These are phyloP conservation scores for Rhytidhysteron rufulum DNA, from an alignment of 2,329 filamentous ascomycete genomes.

Conservation along the genomic window DNA sequence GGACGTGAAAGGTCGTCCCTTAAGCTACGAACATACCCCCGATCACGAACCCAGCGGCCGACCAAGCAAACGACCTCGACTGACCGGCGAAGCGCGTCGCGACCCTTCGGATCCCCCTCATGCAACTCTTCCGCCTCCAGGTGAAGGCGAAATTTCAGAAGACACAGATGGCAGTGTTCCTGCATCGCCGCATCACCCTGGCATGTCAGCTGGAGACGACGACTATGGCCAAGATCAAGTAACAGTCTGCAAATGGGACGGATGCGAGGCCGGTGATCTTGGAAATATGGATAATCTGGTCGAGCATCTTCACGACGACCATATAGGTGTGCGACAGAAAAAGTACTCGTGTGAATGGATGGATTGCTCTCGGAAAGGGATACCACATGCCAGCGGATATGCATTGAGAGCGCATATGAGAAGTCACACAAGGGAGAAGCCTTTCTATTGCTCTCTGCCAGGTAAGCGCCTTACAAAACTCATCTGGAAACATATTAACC, in stretches of 20 bases:
- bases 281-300: conserved; percentile 52
- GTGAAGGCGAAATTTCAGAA: conserved; percentile 72
- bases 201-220: conserved; percentile 40
- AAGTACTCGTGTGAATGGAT: conserved; percentile 99
- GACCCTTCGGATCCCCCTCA: conserved; percentile 18
- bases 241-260: conserved; percentile 49
- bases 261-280: conserved; percentile 46
- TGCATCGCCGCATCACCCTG: conserved; percentile 47
- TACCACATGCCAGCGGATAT: conserved; percentile 92
- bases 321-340: conserved; percentile 89
- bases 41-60: conserved; percentile 19
- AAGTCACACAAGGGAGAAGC: conserved; percentile 96
- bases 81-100: conserved; percentile 24
- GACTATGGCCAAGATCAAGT: conserved; percentile 42
- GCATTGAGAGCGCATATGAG: conserved; percentile 96
- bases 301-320: conserved; percentile 69
- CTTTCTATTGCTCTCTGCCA: conserved; percentile 92
- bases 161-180: conserved; percentile 80
- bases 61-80: conserved; percentile 38
- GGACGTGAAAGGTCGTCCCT: conserved; percentile 49
- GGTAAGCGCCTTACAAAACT: conserved; percentile 52
- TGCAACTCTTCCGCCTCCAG: conserved; percentile 19
- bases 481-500: background rate
- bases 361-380: conserved; percentile 81
- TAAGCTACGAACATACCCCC: conserved; percentile 40